These are phyloP conservation scores for Umbilicaria muhlenbergii DNA, from an alignment of 495 filamentous ascomycete genomes.

Conservation along the genomic window DNA sequence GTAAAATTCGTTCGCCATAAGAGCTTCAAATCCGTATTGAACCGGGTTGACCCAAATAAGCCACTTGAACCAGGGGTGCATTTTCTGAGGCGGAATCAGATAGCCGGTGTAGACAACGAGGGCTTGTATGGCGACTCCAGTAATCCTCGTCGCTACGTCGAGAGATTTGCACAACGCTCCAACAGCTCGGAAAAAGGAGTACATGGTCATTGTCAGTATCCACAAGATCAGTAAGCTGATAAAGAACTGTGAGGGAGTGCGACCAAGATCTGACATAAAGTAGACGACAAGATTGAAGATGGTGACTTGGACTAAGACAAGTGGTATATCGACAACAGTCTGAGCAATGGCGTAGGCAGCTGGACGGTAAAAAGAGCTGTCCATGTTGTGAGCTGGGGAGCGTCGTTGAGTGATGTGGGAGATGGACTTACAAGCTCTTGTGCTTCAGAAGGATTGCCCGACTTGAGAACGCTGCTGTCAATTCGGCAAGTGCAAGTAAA, in stretches of 20 bases:
- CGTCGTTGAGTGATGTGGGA: slow-evolving; percentile 5
- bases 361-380: slow-evolving; percentile 61
- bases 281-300: slow-evolving; percentile 56
- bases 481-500: slow-evolving; percentile 60
- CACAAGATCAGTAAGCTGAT: slow-evolving; percentile 49
- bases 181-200: slow-evolving; percentile 62
- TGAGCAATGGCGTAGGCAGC: slow-evolving; percentile 65
- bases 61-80: slow-evolving; percentile 76
- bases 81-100: slow-evolving; percentile 52
- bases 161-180: slow-evolving; percentile 48
- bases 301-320: slow-evolving; percentile 51
- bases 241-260: slow-evolving; percentile 69
- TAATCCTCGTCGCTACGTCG: slow-evolving; percentile 48
- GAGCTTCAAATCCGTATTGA: slow-evolving; percentile 54
- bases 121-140: slow-evolving; percentile 45
- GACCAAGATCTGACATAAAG: slow-evolving; percentile 42
- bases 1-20: slow-evolving; percentile 46
- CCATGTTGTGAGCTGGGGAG: neutral
- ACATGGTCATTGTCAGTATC: slow-evolving; percentile 56
- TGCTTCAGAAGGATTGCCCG: slow-evolving; percentile 70
- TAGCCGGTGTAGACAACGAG: slow-evolving; percentile 74
- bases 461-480: slow-evolving; percentile 52
- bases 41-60: slow-evolving; percentile 62
- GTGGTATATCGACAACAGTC: slow-evolving; percentile 58
- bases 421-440: slow-evolving; percentile 36